These are phyloP conservation scores for Dovyalis caffra DNA, from an alignment of 345 rosid genomes.

Conservation along the genomic window DNA sequence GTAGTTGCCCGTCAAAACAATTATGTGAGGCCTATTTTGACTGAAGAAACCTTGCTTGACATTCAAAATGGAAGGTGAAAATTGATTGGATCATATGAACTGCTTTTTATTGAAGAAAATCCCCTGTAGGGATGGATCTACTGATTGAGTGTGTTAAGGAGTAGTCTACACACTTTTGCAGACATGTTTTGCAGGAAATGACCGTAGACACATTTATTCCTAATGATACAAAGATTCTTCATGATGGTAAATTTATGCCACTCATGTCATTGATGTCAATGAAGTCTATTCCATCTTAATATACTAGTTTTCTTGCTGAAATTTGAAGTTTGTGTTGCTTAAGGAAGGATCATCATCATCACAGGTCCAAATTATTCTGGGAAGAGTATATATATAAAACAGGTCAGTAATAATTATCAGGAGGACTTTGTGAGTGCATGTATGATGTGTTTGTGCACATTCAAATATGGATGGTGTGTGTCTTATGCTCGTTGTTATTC, in stretches of 20 bases:
- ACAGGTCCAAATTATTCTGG: slow-evolving; percentile 99
- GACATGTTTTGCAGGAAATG: slow-evolving; percentile 99
- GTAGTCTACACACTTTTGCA: slow-evolving; percentile 29
- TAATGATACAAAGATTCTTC: slow-evolving; percentile 66
- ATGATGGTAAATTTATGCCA: slow-evolving; percentile 50
- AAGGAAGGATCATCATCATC: slow-evolving; percentile 80
- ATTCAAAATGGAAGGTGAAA: slow-evolving; percentile 84
- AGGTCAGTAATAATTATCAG: slow-evolving; percentile 41
- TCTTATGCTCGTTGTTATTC: neutral
- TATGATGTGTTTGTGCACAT: neutral
- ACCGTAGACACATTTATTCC: slow-evolving; percentile 95
- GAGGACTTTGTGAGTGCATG: neutral
- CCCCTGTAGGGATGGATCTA: neutral
- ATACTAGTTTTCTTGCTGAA: neutral
- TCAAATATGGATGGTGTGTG: neutral
- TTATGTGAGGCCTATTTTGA: slow-evolving; percentile 83
- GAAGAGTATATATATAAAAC: slow-evolving; percentile 92
- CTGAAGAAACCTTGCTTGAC: slow-evolving; percentile 64
- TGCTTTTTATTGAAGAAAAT: neutral
- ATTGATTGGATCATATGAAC: neutral
- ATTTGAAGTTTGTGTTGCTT: slow-evolving; percentile 24
- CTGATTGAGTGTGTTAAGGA: neutral
- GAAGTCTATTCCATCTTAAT: neutral
- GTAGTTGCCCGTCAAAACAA: slow-evolving; percentile 88
- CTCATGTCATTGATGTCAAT: slow-evolving; percentile 3